Percentiles rank a stretch among this genome's conserved stretches.
These are phyloP conservation scores for Chaetomium strumarium DNA, from an alignment of 2,329 filamentous ascomycete genomes.

Conservation along the genomic window DNA sequence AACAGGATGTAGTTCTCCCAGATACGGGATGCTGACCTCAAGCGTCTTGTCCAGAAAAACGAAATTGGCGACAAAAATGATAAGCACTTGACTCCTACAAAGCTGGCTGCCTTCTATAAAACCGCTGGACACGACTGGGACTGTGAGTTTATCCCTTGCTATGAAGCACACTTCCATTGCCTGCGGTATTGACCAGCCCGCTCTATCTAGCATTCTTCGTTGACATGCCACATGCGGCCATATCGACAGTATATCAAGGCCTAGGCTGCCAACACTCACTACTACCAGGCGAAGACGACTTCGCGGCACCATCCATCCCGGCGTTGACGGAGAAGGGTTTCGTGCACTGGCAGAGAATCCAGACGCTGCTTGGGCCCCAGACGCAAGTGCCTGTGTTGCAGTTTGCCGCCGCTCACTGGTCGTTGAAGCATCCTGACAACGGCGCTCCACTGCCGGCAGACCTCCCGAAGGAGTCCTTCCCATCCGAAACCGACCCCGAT, in stretches of 20 bases:
- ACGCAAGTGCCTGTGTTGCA: slow-evolving; percentile 83
- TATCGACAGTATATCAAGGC: slow-evolving; percentile 89
- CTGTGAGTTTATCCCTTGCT: slow-evolving; percentile 35
- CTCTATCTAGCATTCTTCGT: slow-evolving; percentile 58
- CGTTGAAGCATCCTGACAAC: slow-evolving; percentile 67
- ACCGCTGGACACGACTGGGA: slow-evolving; percentile 71
- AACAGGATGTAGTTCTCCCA: slow-evolving; percentile 8
- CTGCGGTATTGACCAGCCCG: slow-evolving; percentile 10
- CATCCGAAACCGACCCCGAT: slow-evolving; percentile 65
- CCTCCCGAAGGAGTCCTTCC: slow-evolving; percentile 59
- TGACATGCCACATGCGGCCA: slow-evolving; percentile 62
- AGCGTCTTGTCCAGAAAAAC: slow-evolving; percentile 38
- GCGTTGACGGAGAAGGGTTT: slow-evolving; percentile 80
- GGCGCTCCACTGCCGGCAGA: slow-evolving; percentile 60
- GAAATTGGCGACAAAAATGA: slow-evolving; percentile 54
- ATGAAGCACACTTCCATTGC: not conserved
- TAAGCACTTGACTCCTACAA: slow-evolving; percentile 54
- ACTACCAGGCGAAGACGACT: slow-evolving; percentile 68
- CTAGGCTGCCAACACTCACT: slow-evolving; percentile 86
- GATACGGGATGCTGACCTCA: slow-evolving; percentile 10
- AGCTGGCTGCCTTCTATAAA: slow-evolving; percentile 72
- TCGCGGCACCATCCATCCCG: slow-evolving; percentile 69
- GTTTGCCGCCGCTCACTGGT: slow-evolving; percentile 70
- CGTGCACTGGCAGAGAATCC: slow-evolving; percentile 88
- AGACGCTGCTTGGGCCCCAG: slow-evolving; percentile 79